These are phyloP conservation scores for Rhizopogon parksii DNA, from an alignment of 1,284 basidiomycete genomes.

Conservation along the genomic window DNA sequence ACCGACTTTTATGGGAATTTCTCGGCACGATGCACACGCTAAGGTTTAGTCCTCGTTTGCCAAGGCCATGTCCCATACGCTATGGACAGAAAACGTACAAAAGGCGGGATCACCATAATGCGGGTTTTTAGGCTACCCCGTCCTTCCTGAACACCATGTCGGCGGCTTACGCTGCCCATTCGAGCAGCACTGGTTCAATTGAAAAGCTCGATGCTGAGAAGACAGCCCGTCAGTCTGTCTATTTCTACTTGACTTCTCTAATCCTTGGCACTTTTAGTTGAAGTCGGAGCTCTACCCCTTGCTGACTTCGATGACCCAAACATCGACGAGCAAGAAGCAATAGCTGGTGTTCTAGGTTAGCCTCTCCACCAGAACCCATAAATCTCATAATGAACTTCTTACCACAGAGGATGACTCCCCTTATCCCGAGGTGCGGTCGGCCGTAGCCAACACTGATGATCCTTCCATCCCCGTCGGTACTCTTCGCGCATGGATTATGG, in stretches of 20 bases:
- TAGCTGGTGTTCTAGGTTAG: slow-evolving; percentile 3
- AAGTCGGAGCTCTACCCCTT: slow-evolving; percentile 2
- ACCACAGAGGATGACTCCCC: slow-evolving; percentile 28
- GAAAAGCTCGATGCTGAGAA: slow-evolving; percentile 24
- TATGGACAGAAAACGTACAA: not conserved
- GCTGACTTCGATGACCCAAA: slow-evolving; percentile 8
- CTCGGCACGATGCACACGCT: not conserved
- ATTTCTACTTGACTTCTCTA: not conserved
- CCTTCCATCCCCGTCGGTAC: slow-evolving; percentile 26
- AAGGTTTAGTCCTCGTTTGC: not conserved
- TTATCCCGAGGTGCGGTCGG: slow-evolving; percentile 41
- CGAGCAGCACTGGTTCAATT: slow-evolving; percentile 21
- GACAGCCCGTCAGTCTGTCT: not conserved
- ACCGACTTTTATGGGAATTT: not conserved
- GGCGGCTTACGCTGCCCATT: slow-evolving; percentile 17
- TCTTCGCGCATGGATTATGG: slow-evolving; percentile 27
- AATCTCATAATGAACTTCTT: not conserved
- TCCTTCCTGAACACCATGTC: slow-evolving; percentile 22
- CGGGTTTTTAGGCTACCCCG: too few relatives aligned
- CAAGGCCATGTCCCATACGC: not conserved
- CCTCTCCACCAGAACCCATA: not conserved
- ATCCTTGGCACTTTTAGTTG: not conserved
- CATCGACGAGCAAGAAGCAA: slow-evolving; percentile 3
- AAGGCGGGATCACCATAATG: not conserved
- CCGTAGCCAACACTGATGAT: slow-evolving; percentile 38